phyloP scores from a whole-genome alignment of 2,329 filamentous ascomycete genomes.

The Talaromyces islandicus region DNA sequence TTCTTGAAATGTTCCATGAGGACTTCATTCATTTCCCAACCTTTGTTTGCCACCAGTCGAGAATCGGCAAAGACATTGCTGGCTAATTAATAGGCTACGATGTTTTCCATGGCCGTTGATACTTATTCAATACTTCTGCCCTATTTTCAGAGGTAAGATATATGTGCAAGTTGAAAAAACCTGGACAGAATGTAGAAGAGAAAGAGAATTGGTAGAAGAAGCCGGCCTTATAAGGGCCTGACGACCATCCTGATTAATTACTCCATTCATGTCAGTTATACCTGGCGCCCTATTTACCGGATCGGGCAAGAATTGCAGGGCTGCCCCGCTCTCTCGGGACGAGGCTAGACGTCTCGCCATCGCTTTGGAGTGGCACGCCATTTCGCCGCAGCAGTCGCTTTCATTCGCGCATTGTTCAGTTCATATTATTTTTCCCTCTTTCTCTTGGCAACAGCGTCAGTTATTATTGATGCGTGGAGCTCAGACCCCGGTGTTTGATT shows the following conservation, averaged over 20 bases:
- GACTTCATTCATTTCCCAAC: too few relatives aligned
- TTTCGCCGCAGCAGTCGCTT: background rate
- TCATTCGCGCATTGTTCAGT: background rate
- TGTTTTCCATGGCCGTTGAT: too few relatives aligned
- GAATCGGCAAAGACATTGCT: too few relatives aligned
- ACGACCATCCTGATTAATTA: background rate
- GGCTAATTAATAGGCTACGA: too few relatives aligned
- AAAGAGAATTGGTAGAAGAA: background rate
- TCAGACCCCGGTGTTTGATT: background rate
- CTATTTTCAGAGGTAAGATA: background rate
- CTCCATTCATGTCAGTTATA: background rate
- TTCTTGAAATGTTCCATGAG: too few relatives aligned
- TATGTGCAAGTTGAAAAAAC: background rate
- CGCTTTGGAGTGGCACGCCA: background rate
- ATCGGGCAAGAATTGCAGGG: background rate
- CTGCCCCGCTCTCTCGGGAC: background rate
- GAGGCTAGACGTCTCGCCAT: constrained; percentile 1
- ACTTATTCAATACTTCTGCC: too few relatives aligned
- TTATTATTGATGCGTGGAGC: background rate
- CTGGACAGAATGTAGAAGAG: background rate
- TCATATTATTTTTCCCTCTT: background rate
- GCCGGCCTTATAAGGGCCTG: background rate
- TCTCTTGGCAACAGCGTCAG: background rate
- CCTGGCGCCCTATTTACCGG: background rate
- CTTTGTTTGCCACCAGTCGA: too few relatives aligned